phyloP scores from a whole-genome alignment of 129 eudicot genomes.

The Oenanthe sinensis region DNA sequence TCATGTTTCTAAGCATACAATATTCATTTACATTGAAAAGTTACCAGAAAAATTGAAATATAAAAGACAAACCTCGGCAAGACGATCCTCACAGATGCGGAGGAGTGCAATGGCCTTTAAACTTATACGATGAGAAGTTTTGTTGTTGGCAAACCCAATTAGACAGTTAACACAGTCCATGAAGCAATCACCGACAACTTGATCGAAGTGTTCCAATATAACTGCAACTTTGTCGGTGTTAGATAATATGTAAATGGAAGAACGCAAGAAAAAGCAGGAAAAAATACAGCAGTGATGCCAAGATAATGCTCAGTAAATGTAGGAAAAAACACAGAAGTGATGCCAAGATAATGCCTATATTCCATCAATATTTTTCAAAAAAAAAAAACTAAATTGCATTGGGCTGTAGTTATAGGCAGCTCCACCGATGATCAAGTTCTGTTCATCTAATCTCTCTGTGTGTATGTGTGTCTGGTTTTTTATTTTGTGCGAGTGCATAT shows the following conservation, averaged over 20 bases:
- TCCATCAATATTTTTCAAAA: background rate
- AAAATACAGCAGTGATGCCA: background rate
- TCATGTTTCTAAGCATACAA: background rate
- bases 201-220: constrained; percentile 94
- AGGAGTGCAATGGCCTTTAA: constrained; percentile 98
- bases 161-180: constrained; percentile 99
- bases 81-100: constrained; percentile 98
- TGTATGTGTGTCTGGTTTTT: background rate
- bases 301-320: background rate
- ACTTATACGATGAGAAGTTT: constrained; percentile 86
- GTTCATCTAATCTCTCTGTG: background rate
- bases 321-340: background rate
- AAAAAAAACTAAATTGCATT: background rate
- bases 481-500: background rate
- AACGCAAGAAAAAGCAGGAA: background rate
- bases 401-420: background rate
- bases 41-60: background rate
- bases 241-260: constrained; percentile 15
- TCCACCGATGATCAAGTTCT: background rate
- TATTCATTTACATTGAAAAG: background rate
- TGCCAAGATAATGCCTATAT: background rate
- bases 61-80: constrained; percentile 77
- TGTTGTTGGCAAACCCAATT: constrained; percentile 97
- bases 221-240: constrained; percentile 45
- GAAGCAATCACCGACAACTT: constrained; percentile 97